phyloP scores from a whole-genome alignment of 257 asterid genomes.

The Thymus quinquecostatus region DNA sequence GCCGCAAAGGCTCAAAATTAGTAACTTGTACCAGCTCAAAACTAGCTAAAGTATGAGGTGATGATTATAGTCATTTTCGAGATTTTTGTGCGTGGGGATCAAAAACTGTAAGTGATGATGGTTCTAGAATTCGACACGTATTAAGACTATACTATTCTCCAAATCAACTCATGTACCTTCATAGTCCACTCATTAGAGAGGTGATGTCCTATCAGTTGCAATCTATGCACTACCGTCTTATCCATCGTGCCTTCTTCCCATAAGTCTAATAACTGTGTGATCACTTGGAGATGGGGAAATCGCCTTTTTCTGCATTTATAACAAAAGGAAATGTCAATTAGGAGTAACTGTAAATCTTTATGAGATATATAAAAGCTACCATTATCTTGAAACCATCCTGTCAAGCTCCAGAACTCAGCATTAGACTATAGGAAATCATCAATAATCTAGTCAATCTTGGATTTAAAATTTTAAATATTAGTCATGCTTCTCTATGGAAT shows the following conservation, averaged over 20 bases:
- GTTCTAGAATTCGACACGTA: not conserved
- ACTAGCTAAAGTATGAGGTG: not conserved
- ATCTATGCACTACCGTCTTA: slow-evolving; percentile 44
- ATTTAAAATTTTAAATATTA: slow-evolving; percentile 6
- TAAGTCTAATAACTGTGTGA: slow-evolving; percentile 22
- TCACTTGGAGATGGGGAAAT: slow-evolving; percentile 33
- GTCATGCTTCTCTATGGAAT: slow-evolving; percentile 17
- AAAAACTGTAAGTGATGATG: slow-evolving; percentile 13
- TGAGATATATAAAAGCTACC: slow-evolving; percentile 21
- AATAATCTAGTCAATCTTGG: slow-evolving; percentile 28
- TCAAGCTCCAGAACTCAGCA: slow-evolving; percentile 29
- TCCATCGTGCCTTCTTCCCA: slow-evolving; percentile 33
- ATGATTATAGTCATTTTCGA: slow-evolving; percentile 12
- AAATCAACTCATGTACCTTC: slow-evolving; percentile 30
- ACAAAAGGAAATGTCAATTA: slow-evolving; percentile 17
- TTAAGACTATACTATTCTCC: slow-evolving; percentile 15
- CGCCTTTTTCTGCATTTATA: slow-evolving; percentile 43
- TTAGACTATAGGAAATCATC: slow-evolving; percentile 19
- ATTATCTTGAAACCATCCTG: slow-evolving; percentile 32
- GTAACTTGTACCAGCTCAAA: slow-evolving; percentile 3
- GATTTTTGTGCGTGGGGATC: slow-evolving; percentile 18
- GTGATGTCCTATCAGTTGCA: slow-evolving; percentile 42
- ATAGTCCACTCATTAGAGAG: slow-evolving; percentile 38
- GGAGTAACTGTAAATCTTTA: slow-evolving; percentile 27
- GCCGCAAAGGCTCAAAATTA: not conserved